These are phyloP conservation scores for Podaxis sp. DNA, from an alignment of 768 basidiomycete genomes.

Conservation along the genomic window DNA sequence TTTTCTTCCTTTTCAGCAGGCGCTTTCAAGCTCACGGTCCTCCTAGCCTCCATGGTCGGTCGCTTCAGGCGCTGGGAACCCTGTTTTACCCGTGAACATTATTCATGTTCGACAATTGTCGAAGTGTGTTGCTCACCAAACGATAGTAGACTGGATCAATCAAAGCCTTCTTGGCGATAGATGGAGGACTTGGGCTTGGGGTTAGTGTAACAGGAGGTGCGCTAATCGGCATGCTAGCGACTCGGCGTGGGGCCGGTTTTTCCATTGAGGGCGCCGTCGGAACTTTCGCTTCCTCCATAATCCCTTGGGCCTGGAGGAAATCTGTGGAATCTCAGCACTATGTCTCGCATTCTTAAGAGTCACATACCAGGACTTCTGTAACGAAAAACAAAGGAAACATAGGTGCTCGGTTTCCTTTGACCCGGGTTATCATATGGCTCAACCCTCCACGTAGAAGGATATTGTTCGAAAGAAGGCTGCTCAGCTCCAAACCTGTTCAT, in stretches of 20 bases:
- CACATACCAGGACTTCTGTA: conserved; percentile 54
- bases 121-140: background rate
- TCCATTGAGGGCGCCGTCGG: conserved; percentile 20
- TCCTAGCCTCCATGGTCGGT: conserved; percentile 17
- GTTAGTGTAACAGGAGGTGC: conserved; percentile 19
- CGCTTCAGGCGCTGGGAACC: conserved; percentile 13
- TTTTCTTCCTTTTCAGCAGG: conserved; percentile 2
- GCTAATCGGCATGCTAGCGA: conserved; percentile 39
- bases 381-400: conserved; percentile 66
- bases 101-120: background rate
- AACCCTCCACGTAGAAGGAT: conserved; percentile 53
- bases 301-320: conserved; percentile 53
- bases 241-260: conserved; percentile 32
- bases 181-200: conserved; percentile 20
- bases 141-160: conserved; percentile 6
- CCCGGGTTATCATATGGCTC: conserved; percentile 41
- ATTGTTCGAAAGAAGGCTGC: conserved; percentile 36
- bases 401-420: conserved; percentile 42
- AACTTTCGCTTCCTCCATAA: conserved; percentile 35
- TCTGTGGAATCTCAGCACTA: conserved; percentile 29
- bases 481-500: conserved; percentile 51
- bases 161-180: background rate
- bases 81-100: background rate
- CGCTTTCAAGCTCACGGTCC: conserved; percentile 20
- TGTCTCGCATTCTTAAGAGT: background rate